Conservation (phyloP, 345 rosid genomes). For the Odontarrhena argentea region DNA sequence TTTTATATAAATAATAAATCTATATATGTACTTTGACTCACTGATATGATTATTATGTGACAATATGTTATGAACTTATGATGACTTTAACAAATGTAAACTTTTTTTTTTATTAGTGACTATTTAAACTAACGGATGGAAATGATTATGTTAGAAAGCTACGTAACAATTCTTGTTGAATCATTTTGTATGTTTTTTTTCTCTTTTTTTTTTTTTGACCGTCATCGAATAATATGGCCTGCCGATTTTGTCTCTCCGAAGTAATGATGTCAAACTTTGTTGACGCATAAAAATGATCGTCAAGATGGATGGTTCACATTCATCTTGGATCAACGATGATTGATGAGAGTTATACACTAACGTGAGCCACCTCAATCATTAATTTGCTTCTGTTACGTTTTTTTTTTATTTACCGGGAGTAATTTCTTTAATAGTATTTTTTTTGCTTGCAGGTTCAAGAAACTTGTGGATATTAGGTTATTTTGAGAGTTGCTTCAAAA, state of each 20-base stretch:
- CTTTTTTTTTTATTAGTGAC: slow-evolving; percentile 18
- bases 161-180: slow-evolving; percentile 26
- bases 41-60: slow-evolving; percentile 22
- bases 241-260: slow-evolving; percentile 25
- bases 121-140: slow-evolving; percentile 21
- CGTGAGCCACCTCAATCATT: slow-evolving; percentile 27
- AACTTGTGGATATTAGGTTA: not conserved
- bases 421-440: not conserved
- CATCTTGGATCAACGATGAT: slow-evolving; percentile 32
- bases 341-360: slow-evolving; percentile 36
- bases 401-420: not conserved
- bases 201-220: not conserved
- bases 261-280: slow-evolving; percentile 45
- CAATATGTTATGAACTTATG: not conserved
- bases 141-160: slow-evolving; percentile 33
- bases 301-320: slow-evolving; percentile 35
- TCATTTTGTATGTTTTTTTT: slow-evolving; percentile 8
- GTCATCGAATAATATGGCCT: slow-evolving; percentile 31
- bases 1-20: not conserved
- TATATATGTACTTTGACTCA: not conserved
- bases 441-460: too few relatives aligned
- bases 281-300: slow-evolving; percentile 13
- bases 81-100: slow-evolving; percentile 19
- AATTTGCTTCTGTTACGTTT: not conserved
- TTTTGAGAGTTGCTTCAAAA: too few relatives aligned